phyloP scores from a whole-genome alignment of 73 alveolate genomes.

The Stentor coeruleus region DNA sequence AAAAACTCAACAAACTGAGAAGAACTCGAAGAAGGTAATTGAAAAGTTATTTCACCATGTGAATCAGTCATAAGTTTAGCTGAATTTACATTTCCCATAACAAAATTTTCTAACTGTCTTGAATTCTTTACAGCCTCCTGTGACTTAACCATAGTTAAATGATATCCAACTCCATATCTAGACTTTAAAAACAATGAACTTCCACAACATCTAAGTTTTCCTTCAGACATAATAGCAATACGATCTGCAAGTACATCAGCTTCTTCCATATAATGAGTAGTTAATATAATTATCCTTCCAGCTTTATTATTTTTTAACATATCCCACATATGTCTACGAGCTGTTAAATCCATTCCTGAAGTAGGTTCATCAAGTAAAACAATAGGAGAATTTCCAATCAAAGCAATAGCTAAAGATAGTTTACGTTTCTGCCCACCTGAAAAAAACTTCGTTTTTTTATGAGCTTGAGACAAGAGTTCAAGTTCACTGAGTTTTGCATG shows the following conservation, averaged over 20 bases:
- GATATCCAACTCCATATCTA: constrained; percentile 68
- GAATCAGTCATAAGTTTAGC: constrained; percentile 41
- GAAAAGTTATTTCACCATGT: constrained; percentile 62
- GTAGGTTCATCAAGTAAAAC: constrained; percentile 98
- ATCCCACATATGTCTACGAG: constrained; percentile 94
- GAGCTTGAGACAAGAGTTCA: constrained; percentile 60
- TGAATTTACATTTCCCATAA: not conserved
- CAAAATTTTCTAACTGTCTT: not conserved
- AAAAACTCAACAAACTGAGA: constrained; percentile 64
- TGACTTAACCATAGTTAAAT: constrained; percentile 60
- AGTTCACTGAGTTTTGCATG: constrained; percentile 76
- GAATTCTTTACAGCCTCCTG: constrained; percentile 27
- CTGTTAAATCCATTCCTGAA: constrained; percentile 95
- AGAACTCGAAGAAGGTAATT: constrained; percentile 57
- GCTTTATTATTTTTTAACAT: constrained; percentile 83
- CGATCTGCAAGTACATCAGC: constrained; percentile 74
- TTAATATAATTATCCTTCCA: constrained; percentile 72
- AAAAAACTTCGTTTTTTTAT: constrained; percentile 62
- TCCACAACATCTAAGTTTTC: constrained; percentile 63
- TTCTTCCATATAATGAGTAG: constrained; percentile 78
- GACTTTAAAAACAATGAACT: constrained; percentile 51
- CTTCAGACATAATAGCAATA: constrained; percentile 75
- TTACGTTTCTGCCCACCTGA: constrained; percentile 98
- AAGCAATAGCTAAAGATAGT: constrained; percentile 90
- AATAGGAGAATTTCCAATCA: constrained; percentile 90